Base-by-base conservation (phyloP, 129 eudicot genomes). In the Saussurea involucrata region DNA sequence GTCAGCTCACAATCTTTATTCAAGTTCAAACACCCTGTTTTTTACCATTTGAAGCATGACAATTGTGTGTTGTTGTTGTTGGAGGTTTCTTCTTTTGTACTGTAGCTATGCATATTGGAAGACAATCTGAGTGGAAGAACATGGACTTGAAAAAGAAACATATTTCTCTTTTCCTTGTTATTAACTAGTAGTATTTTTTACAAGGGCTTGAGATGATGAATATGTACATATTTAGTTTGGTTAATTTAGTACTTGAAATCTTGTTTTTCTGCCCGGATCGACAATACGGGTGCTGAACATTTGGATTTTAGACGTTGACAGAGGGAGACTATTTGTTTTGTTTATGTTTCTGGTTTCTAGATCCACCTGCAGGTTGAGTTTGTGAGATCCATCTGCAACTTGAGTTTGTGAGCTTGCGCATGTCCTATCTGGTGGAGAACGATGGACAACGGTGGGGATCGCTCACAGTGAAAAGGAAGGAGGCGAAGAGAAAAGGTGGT, bases 151-250 rank as follows among this genome's bases (percentile, higher is more conserved):
- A 64, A 27, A 53, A 32, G 24, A 24, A 34, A 4, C 18, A 44
- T 57, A 58, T 68, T 25, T 69, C 31, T 66, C 79, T 66, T 73
- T 15, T 53, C 61, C 61, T 80, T 53, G 55, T 80, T 69, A 60
- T 60, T 22, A 18, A 27, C 74, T 66, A 53, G 61, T 53, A n/a
- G 21, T 17, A 49, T 66, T 72, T n/a, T 36, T 36, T 55, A 24
- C 5, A 72, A 20, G 72, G 63, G 20, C 63, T 68, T 79, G 29
- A 17, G 20, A 46, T 18, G 46, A 79, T 24, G 44, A 66, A 74
- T 73, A 11, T 80, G 79, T 74, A 74, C 40, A 73, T 78, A 70
- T 66, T 66, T 74, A 73, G 80, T n/a, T 55, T 67, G 79, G 75
- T 80, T 29, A 42, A 24, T 42, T 63, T 72, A 64, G 55, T 60